phyloP scores from a whole-genome alignment of 805 yeast species.

The Nakazawaea laoshanensis region DNA sequence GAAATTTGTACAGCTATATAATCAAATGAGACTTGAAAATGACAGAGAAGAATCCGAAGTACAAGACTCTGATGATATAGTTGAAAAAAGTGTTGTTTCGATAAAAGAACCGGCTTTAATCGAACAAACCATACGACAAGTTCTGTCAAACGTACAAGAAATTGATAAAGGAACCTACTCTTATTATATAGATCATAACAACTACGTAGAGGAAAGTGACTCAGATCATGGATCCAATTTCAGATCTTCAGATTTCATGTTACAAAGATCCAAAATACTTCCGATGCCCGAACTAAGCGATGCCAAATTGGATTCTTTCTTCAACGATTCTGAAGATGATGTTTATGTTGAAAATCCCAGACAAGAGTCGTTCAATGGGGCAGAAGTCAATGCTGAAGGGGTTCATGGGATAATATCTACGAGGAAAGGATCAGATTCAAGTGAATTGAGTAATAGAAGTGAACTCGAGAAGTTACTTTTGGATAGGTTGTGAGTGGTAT shows the following conservation, averaged over 20 bases:
- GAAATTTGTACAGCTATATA: constrained; percentile 5
- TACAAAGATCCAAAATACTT: constrained; percentile 4
- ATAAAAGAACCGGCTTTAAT: neutral
- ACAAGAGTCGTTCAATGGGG: neutral
- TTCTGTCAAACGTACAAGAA: constrained; percentile 1
- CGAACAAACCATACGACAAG: too few species aligned
- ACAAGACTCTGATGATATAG: neutral
- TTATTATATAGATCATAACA: constrained; percentile 6
- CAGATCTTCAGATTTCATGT: constrained; percentile 6
- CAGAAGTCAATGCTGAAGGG: constrained; percentile 3
- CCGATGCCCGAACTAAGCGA: constrained; percentile 2
- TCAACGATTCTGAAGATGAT: constrained; percentile 3
- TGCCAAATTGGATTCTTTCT: constrained; percentile 2
- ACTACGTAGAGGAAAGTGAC: constrained; percentile 3
- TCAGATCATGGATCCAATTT: constrained; percentile 2
- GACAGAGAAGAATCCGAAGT: constrained; percentile 1
- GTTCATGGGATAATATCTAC: constrained; percentile 5
- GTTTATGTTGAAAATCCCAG: neutral
- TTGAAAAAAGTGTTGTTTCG: neutral
- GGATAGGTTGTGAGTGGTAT: constrained; percentile 1
- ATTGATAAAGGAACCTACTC: constrained; percentile 5
- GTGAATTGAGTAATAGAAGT: constrained; percentile 9
- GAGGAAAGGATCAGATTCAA: constrained; percentile 3
- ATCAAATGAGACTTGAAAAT: constrained; percentile 2
- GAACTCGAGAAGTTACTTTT: constrained; percentile 8